Percentiles rank a stretch among this genome's conserved stretches.
These are phyloP conservation scores for Diplodia corticola DNA, from an alignment of 2,329 filamentous ascomycete genomes.

Conservation along the genomic window DNA sequence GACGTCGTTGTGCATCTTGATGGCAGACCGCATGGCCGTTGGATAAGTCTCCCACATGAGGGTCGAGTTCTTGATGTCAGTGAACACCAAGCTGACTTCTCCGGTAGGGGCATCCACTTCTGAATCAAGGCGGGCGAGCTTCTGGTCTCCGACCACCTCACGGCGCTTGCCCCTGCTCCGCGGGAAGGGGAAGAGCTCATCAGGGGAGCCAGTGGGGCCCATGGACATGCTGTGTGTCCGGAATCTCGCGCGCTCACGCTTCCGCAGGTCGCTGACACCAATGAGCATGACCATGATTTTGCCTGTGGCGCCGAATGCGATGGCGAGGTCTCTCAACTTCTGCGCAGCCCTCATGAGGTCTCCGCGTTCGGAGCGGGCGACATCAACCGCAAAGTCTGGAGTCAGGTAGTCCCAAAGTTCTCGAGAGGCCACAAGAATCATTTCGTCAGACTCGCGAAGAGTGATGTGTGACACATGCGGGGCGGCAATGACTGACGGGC, in stretches of 20 bases:
- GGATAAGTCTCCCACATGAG: slow-evolving; percentile 94
- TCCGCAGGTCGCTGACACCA: slow-evolving; percentile 86
- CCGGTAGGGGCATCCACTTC: slow-evolving; percentile 91
- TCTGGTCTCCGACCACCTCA: slow-evolving; percentile 73
- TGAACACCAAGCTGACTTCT: slow-evolving; percentile 92
- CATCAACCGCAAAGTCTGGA: slow-evolving; percentile 86
- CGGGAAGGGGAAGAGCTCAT: slow-evolving; percentile 68
- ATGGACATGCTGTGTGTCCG: slow-evolving; percentile 83
- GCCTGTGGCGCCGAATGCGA: slow-evolving; percentile 87
- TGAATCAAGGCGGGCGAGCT: slow-evolving; percentile 79
- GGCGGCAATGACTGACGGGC: slow-evolving; percentile 89
- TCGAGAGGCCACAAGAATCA: slow-evolving; percentile 84
- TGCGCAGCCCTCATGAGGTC: slow-evolving; percentile 95
- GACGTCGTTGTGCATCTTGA: slow-evolving; percentile 95
- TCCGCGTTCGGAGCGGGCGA: slow-evolving; percentile 79
- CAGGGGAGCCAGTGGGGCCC: slow-evolving; percentile 71
- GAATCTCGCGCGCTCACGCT: slow-evolving; percentile 72
- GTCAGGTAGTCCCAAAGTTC: slow-evolving; percentile 96
- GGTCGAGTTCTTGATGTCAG: slow-evolving; percentile 98
- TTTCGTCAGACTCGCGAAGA: slow-evolving; percentile 86
- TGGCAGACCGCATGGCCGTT: slow-evolving; percentile 92
- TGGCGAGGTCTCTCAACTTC: slow-evolving; percentile 90
- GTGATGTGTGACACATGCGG: slow-evolving; percentile 78
- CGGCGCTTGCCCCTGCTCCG: slow-evolving; percentile 48
- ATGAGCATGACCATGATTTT: slow-evolving; percentile 99